Conservation (phyloP, 306 rosid species). For the Vicia faba region DNA sequence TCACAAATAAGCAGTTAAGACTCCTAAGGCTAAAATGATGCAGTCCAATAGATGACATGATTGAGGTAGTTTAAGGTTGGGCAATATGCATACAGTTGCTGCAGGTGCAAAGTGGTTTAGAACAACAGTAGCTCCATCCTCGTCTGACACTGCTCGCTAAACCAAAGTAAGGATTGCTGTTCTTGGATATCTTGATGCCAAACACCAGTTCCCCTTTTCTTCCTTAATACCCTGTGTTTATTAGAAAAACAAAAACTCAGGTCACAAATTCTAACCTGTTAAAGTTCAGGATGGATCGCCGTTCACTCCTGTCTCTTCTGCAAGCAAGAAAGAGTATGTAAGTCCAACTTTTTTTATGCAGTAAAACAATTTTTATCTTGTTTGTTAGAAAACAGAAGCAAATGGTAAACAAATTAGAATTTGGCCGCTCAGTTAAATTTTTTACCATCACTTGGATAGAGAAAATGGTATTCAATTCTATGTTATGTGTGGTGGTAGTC, state of each 20-base stretch:
- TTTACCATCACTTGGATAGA: too few relatives aligned
- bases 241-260: neutral
- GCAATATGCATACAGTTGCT: slow-evolving; percentile 30
- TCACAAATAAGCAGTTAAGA: too few relatives aligned
- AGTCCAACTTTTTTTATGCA: slow-evolving; percentile 4
- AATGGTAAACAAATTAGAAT: slow-evolving; percentile 20
- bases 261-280: slow-evolving; percentile 21
- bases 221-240: slow-evolving; percentile 21
- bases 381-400: slow-evolving; percentile 27
- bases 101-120: slow-evolving; percentile 29
- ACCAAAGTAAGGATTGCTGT: slow-evolving; percentile 12
- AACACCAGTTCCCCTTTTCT: slow-evolving; percentile 41
- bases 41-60: slow-evolving; percentile 12
- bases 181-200: slow-evolving; percentile 32
- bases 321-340: slow-evolving; percentile 26
- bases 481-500: too few relatives aligned
- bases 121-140: slow-evolving; percentile 28
- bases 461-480: too few relatives aligned
- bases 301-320: slow-evolving; percentile 25
- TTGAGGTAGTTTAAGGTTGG: slow-evolving; percentile 27
- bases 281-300: slow-evolving; percentile 22
- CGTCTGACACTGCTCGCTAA: slow-evolving; percentile 18
- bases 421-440: neutral
- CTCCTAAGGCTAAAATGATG: neutral
- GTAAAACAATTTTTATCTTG: slow-evolving; percentile 7